phyloP scores from a whole-genome alignment of 2,329 filamentous ascomycete genomes.

The Chlorencoelia australis region DNA sequence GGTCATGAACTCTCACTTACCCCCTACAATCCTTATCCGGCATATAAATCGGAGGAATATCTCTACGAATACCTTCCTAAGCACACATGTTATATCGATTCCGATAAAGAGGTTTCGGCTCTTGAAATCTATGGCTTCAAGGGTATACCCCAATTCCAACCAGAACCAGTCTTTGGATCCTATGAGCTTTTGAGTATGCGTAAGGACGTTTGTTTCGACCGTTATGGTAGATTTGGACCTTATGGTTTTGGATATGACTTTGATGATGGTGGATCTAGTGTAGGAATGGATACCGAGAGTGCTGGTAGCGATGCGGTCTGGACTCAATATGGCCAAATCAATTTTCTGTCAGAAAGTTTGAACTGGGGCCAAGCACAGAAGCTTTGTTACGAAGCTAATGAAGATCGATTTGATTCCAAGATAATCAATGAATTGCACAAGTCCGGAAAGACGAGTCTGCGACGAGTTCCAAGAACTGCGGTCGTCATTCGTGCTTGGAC shows the following conservation, averaged over 20 bases:
- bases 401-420: slow-evolving; percentile 47
- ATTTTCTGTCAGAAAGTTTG: slow-evolving; percentile 33
- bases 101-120: too few relatives aligned
- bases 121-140: too few relatives aligned
- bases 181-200: slow-evolving; percentile 70
- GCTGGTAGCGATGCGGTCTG: slow-evolving; percentile 73
- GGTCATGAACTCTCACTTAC: too few relatives aligned
- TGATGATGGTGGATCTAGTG: slow-evolving; percentile 68
- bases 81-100: too few relatives aligned
- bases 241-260: slow-evolving; percentile 84
- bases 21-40: too few relatives aligned
- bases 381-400: slow-evolving; percentile 63
- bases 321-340: slow-evolving; percentile 42
- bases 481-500: slow-evolving; percentile 77
- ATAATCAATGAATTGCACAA: slow-evolving; percentile 4
- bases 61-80: too few relatives aligned
- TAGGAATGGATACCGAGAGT: slow-evolving; percentile 72
- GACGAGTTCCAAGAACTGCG: slow-evolving; percentile 51
- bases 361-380: slow-evolving; percentile 73
- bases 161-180: too few relatives aligned
- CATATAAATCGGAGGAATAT: too few relatives aligned
- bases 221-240: slow-evolving; percentile 76
- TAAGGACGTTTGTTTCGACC: slow-evolving; percentile 85
- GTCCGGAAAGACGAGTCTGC: slow-evolving; percentile 4
- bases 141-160: too few relatives aligned